Evolutionary conservation across 306 rosid genomes (phyloP).

Genomic region (Glycine latifolia): DNA sequence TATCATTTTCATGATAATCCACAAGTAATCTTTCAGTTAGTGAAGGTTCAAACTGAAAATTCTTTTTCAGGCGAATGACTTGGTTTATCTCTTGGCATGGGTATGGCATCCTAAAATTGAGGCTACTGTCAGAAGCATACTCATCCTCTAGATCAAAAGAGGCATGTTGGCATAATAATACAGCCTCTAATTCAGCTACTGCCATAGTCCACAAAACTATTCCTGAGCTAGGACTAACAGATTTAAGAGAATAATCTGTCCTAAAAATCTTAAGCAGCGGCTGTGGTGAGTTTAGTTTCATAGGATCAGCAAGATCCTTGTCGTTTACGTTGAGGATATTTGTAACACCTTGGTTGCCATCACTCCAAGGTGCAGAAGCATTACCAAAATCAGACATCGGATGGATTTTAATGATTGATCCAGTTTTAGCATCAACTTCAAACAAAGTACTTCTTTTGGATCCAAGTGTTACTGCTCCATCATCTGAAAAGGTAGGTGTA

Average conservation of each 20-base stretch:
- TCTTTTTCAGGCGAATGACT: constrained; percentile 58
- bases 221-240: constrained; percentile 57
- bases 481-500: constrained; percentile 68
- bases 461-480: constrained; percentile 80
- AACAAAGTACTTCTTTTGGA: constrained; percentile 65
- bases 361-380: constrained; percentile 48
- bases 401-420: constrained; percentile 58
- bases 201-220: constrained; percentile 73
- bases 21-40: constrained; percentile 42
- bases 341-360: constrained; percentile 40
- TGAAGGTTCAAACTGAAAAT: constrained; percentile 50
- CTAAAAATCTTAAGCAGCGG: constrained; percentile 64
- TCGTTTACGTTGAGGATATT: constrained; percentile 26
- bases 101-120: constrained; percentile 67
- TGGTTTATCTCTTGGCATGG: constrained; percentile 65
- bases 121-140: constrained; percentile 50
- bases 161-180: constrained; percentile 61
- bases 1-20: constrained; percentile 41
- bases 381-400: constrained; percentile 45
- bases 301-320: constrained; percentile 51
- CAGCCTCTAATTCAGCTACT: constrained; percentile 70
- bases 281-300: constrained; percentile 45
- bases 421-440: constrained; percentile 73
- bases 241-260: constrained; percentile 70
- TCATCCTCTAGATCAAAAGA: constrained; percentile 50